Percentiles rank a stretch among this genome's conserved stretches.
Evolutionary conservation across 768 basidiomycete species (phyloP).

Genomic region (Phylloporus sp.): DNA sequence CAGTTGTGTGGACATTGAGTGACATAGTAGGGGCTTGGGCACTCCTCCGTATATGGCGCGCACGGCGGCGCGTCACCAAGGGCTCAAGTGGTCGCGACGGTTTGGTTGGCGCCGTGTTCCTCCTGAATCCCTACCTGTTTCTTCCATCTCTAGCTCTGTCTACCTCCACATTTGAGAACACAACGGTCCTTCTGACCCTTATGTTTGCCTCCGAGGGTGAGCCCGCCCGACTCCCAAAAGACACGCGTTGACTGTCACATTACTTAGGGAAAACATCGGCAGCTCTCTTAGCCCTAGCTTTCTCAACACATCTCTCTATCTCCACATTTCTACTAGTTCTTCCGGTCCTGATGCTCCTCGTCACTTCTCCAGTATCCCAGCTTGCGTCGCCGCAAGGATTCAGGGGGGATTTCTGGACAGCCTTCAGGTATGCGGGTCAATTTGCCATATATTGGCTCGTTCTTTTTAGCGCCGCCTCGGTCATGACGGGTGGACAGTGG

Average conservation of each 20-base stretch:
- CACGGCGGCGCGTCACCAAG: conserved; percentile 48
- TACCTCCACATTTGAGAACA: conserved; percentile 79
- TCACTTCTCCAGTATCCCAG: conserved; percentile 58
- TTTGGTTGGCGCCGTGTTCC: conserved; percentile 64
- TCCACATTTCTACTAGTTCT: conserved; percentile 65
- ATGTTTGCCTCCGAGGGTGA: conserved; percentile 69
- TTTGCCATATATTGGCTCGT: conserved; percentile 48
- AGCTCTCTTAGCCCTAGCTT: conserved; percentile 63
- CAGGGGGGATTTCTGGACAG: conserved; percentile 5
- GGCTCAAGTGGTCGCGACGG: conserved; percentile 45
- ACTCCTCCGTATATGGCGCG: conserved; percentile 63
- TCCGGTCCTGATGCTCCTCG: conserved; percentile 62
- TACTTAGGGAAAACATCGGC: conserved; percentile 52
- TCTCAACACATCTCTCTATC: conserved; percentile 69
- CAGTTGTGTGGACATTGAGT: conserved; percentile 64
- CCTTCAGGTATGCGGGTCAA: conserved; percentile 37
- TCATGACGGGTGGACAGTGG: conserved; percentile 56
- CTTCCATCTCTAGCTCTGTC: conserved; percentile 78
- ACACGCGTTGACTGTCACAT: neutral
- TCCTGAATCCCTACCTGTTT: conserved; percentile 87
- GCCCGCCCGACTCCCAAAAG: conserved; percentile 5
- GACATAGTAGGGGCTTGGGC: conserved; percentile 70
- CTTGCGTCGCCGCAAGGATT: conserved; percentile 56
- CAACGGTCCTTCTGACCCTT: conserved; percentile 59
- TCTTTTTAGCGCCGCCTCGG: conserved; percentile 45